These are phyloP conservation scores for Lactarius sp. DNA, from an alignment of 768 basidiomycete genomes.

Conservation along the genomic window DNA sequence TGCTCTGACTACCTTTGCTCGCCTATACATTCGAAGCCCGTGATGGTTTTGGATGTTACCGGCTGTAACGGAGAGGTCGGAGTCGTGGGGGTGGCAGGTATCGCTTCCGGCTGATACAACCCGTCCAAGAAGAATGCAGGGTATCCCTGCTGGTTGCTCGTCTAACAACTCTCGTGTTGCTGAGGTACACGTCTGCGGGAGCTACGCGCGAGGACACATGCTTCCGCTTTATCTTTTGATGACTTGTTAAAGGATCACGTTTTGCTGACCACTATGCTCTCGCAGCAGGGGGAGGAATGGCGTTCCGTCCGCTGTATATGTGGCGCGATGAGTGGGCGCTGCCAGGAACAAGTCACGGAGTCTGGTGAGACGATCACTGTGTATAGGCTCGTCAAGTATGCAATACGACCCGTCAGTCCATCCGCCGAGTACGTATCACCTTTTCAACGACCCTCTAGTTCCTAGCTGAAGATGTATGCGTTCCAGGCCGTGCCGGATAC, in stretches of 20 bases:
- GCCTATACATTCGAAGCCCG: constrained; percentile 45
- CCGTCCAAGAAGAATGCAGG: constrained; percentile 67
- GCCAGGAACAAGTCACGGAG: constrained; percentile 44
- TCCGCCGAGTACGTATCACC: constrained; percentile 51
- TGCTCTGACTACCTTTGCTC: constrained; percentile 19
- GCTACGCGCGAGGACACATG: constrained; percentile 90
- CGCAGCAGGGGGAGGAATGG: constrained; percentile 60
- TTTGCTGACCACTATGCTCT: constrained; percentile 18
- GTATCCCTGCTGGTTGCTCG: constrained; percentile 39
- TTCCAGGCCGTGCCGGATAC: constrained; percentile 41
- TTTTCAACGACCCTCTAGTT: not conserved
- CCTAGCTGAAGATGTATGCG: constrained; percentile 4
- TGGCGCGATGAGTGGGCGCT: constrained; percentile 75
- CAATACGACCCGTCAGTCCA: constrained; percentile 65
- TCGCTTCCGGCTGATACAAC: constrained; percentile 86
- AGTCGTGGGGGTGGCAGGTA: constrained; percentile 33
- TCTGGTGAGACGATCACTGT: constrained; percentile 36
- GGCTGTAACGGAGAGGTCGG: constrained; percentile 26
- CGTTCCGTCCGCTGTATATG: constrained; percentile 68
- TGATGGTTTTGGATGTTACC: constrained; percentile 46
- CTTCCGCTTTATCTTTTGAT: constrained; percentile 21
- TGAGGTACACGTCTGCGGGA: constrained; percentile 64
- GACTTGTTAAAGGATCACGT: constrained; percentile 8
- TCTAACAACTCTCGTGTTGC: constrained; percentile 84
- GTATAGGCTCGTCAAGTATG: constrained; percentile 79